Percentiles rank a stretch among this genome's conserved stretches.
phyloP scores from a whole-genome alignment of 2,329 filamentous ascomycete species.

The Ophiostoma triangulosporum region DNA sequence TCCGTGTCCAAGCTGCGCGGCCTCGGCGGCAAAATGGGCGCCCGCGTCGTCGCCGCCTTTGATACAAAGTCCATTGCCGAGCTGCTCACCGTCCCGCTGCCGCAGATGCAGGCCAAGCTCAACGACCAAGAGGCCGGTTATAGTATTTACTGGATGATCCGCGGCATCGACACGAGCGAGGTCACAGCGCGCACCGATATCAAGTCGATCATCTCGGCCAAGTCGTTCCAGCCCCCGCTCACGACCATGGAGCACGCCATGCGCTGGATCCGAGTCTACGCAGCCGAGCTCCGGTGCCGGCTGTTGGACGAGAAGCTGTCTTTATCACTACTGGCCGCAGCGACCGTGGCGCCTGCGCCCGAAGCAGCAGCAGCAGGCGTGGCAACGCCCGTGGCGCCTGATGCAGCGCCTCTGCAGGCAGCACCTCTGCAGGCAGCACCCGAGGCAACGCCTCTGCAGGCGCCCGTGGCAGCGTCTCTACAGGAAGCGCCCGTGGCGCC shows the following conservation, averaged over 20 bases:
- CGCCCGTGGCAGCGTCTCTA: too few species aligned
- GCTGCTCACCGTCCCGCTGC: slow-evolving; percentile 55
- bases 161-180: slow-evolving; percentile 76
- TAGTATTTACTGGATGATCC: slow-evolving; percentile 75
- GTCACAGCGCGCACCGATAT: slow-evolving; percentile 86
- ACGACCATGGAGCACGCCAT: slow-evolving; percentile 62
- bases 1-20: slow-evolving; percentile 94
- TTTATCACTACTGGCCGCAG: slow-evolving; percentile 9
- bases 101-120: slow-evolving; percentile 63
- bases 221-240: slow-evolving; percentile 81
- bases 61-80: slow-evolving; percentile 68
- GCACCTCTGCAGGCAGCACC: too few species aligned
- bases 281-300: slow-evolving; percentile 77
- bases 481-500: too few species aligned
- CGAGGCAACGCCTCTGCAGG: too few species aligned
- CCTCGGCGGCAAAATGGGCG: slow-evolving; percentile 87
- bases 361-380: not conserved
- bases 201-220: slow-evolving; percentile 94
- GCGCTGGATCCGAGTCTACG: slow-evolving; percentile 83
- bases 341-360: not conserved
- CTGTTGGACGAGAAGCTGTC: slow-evolving; percentile 67
- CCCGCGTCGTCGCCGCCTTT: slow-evolving; percentile 70
- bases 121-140: slow-evolving; percentile 65
- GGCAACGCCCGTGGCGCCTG: not conserved
- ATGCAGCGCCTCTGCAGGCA: too few species aligned